phyloP scores from a whole-genome alignment of 306 rosid species.

The Corylus avellana region DNA sequence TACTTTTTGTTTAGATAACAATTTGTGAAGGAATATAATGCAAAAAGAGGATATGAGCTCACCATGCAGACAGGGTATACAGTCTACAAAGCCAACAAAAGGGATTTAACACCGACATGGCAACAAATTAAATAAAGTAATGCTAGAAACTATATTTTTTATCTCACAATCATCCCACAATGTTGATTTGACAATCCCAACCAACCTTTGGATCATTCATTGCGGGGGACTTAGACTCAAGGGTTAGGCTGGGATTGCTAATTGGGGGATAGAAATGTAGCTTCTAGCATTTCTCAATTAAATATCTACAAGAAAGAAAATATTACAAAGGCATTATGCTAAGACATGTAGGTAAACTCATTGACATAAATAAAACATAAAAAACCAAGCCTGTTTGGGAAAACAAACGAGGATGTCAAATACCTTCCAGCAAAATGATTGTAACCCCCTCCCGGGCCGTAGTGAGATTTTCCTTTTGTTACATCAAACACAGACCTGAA shows the following conservation, averaged over 20 bases:
- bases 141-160: too few species aligned
- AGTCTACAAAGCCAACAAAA: neutral
- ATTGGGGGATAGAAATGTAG: too few species aligned
- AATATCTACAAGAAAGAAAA: neutral
- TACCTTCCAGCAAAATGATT: conserved; percentile 96
- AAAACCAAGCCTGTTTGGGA: neutral
- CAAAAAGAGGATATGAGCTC: neutral
- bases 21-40: too few species aligned
- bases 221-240: too few species aligned
- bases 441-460: conserved; percentile 88
- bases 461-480: conserved; percentile 89
- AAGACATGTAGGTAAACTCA: neutral
- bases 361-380: neutral
- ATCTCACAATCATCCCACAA: too few species aligned
- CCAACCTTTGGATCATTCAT: too few species aligned
- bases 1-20: too few species aligned
- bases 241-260: too few species aligned
- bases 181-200: too few species aligned
- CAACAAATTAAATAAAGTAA: too few species aligned
- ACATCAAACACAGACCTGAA: conserved; percentile 90
- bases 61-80: neutral
- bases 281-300: too few species aligned
- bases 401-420: neutral
- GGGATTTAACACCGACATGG: neutral
- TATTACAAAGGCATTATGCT: too few species aligned